A percentile compares a stretch with the other conserved stretches of the same genome.
Evolutionary conservation across 192 early-diverging fungal species (phyloP).

Genomic region (Backusella macrospora): DNA sequence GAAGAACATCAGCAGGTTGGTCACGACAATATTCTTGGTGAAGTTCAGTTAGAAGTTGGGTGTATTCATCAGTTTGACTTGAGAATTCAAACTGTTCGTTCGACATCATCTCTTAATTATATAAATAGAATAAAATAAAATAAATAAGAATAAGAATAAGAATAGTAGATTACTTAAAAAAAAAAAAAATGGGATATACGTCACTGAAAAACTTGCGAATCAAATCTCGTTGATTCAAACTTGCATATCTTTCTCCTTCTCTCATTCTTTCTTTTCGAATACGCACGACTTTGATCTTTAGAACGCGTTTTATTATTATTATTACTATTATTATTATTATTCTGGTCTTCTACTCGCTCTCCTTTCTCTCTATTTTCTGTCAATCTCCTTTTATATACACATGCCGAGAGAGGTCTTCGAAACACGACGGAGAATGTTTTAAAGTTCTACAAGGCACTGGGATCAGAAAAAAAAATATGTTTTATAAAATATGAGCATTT

Average conservation of each 20-base stretch:
- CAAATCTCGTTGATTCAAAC: background rate
- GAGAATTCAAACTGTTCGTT: conserved; percentile 17
- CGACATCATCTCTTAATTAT: conserved; percentile 3
- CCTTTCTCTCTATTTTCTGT: background rate
- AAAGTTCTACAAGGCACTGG: no score
- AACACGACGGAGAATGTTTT: background rate
- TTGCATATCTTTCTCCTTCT: no score
- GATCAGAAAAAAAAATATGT: no score
- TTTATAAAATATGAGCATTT: no score
- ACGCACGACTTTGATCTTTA: background rate
- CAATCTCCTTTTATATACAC: background rate
- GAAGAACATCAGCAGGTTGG: conserved; percentile 48
- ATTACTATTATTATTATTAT: no score
- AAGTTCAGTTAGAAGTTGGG: conserved; percentile 26
- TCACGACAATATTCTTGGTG: conserved; percentile 24
- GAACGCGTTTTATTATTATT: background rate
- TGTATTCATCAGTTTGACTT: conserved; percentile 27
- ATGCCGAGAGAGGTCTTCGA: no score
- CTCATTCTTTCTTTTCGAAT: background rate
- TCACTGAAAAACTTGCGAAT: background rate
- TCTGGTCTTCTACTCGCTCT: no score
- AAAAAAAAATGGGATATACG: background rate
- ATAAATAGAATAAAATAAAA: background rate
- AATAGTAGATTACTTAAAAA: background rate
- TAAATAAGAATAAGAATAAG: conserved; percentile 1